Evolutionary conservation across 2,329 filamentous ascomycete genomes (phyloP), one percentile per base, ranked within the genome.

Genomic region (Endocalyx cinctus): DNA sequence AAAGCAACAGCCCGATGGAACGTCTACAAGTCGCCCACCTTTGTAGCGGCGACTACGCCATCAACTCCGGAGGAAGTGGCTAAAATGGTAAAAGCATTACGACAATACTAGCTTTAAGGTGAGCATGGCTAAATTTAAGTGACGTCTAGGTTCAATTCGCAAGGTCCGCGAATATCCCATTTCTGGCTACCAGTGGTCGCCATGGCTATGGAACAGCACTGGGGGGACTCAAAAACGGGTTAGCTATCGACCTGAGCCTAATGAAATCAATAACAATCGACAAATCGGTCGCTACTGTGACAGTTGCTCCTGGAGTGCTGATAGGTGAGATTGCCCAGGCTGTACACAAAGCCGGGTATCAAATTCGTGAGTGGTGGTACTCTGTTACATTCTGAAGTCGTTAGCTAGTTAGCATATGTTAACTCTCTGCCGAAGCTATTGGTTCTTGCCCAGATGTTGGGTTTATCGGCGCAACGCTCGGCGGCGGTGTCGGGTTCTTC

Each of bases 261-360:
- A 36, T 63, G 16, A 55, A 57, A 6, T 41, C 28, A 10, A 37
- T 54, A 4, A 28, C 31, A 1, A 30, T 62, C 4, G 35, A 57
- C 27, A 17, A 16, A 4, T 20, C 26, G 1, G 46, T 43, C 2
- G 47, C 38, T 4, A 55, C 46, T 7, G 15, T 46, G 10, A 44
- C 78, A 1, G 76, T 73, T 6, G 66, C 72, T 14, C 74, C 71
- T 2, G 67, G 66, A 5, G 61, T 84, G 22, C 80, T 80, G 46
- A 49, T 83, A n/a, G 79, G 79, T 5, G 74, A 84, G 45, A 17
- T 48, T 15, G 25, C 18, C 6, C 31, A 26, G 4, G 35, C 39
- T 1, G 7, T 51, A 2, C 31, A 32, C 10, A 25, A 41, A 2
- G 46, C 43, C 1, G 46, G 46, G 5, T 44, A 25, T 20, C 22